Evolutionary conservation across 208 protist species (phyloP), one percentile per base, ranked within the genome.

Genomic region (Leishmania turanica): DNA sequence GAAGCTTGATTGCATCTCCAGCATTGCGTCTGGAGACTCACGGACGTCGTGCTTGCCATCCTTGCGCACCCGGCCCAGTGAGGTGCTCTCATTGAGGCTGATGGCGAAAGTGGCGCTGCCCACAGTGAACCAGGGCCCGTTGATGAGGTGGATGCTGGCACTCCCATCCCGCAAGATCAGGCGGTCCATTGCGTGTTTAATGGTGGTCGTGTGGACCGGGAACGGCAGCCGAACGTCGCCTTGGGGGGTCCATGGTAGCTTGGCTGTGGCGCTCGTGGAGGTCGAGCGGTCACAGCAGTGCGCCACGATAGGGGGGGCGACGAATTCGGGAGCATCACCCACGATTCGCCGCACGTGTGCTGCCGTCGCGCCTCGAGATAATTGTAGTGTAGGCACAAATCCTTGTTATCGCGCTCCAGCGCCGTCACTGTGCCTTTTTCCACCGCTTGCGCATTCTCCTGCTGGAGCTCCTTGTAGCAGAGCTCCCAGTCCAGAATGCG

Each of bases 401-500:
- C 81, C 1, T 3, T 73, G 49, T 86, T 82, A 42, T 92, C 85
- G 47, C 47, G 40, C 72, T 91, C 75, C 65, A 89, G 78, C 71
- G 82, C 80, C 21, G 58, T 45, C 53, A 40, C 74, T 31, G 80
- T 74, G 34, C 84, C 84, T 15, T 77, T 49, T 34, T 83, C 79
- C 1, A 89, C 47, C 56, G 45, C 76, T 27, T 45, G 78, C 73
- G 66, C 78, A 54, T 81, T 85, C 40, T 86, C 70, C 60, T 86
- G 49, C 31, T 87, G 77, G 75, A 94, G 92, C 78, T 93, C 90
- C 49, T 84, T 91, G n/a, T 77, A 72, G 74, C 84, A 92, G 13
- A 89, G 81, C 75, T 92, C 92, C 90, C 92, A 92, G 79, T 96
- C 89, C 37, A 94, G 81, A 70, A 93, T 90, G 53, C 83, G 81